Percentiles rank a stretch among this genome's conserved stretches.
phyloP scores from a whole-genome alignment of 1,284 basidiomycete species.

The Anthracocystis panici-leucophaei region DNA sequence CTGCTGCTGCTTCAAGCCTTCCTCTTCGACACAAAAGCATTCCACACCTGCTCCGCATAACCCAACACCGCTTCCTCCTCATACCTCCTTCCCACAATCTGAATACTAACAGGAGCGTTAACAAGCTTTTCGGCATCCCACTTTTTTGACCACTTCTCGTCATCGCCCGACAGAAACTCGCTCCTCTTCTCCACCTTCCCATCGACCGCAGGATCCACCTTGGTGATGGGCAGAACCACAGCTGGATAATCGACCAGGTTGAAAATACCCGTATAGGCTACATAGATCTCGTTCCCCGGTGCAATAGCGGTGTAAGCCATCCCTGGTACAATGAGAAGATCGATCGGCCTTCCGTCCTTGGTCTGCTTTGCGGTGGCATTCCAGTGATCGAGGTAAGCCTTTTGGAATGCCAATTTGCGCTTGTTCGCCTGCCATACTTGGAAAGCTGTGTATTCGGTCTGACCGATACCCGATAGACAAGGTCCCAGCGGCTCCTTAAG shows the following conservation, averaged over 20 bases:
- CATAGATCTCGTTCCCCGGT: conserved; percentile 72
- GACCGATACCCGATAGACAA: conserved; percentile 25
- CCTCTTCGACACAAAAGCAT: conserved; percentile 22
- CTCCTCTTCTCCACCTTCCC: conserved; percentile 73
- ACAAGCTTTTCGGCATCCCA: conserved; percentile 71
- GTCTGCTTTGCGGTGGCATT: conserved; percentile 73
- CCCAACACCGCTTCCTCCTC: conserved; percentile 80
- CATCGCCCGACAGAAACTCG: conserved; percentile 49
- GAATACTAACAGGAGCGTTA: conserved; percentile 78
- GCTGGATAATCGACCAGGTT: conserved; percentile 79
- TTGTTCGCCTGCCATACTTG: conserved; percentile 74
- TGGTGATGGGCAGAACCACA: conserved; percentile 75
- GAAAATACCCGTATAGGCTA: conserved; percentile 71
- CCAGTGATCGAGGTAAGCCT: conserved; percentile 75
- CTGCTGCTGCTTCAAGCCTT: too few species aligned
- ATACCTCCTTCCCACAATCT: conserved; percentile 78
- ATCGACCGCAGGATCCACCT: conserved; percentile 72
- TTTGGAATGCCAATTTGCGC: conserved; percentile 71
- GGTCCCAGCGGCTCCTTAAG: conserved; percentile 60
- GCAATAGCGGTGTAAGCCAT: conserved; percentile 74
- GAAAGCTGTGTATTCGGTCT: conserved; percentile 70
- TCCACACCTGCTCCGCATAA: conserved; percentile 45
- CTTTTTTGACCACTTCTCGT: conserved; percentile 54
- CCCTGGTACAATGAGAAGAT: conserved; percentile 76
- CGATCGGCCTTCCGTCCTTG: conserved; percentile 74